A percentile compares a stretch with the other conserved stretches of the same genome.
phyloP scores from a whole-genome alignment of 176 grass and related monocot genomes.

The Puya raimondii region DNA sequence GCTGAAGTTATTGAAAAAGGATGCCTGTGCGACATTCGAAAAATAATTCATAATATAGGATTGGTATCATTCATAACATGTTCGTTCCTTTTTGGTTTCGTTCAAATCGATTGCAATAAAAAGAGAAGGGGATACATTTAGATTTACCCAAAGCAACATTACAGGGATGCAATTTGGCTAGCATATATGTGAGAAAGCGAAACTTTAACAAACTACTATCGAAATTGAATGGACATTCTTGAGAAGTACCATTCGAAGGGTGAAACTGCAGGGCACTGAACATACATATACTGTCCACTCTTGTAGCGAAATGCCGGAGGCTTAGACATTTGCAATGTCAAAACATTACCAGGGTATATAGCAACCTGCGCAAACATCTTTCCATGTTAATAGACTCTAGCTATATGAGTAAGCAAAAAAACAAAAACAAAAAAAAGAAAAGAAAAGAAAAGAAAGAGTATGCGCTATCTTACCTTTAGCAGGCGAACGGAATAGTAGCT shows the following conservation, averaged over 20 bases:
- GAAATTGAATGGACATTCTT: slow-evolving; percentile 6
- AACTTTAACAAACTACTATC: slow-evolving; percentile 1
- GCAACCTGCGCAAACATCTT: slow-evolving; percentile 44
- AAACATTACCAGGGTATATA: slow-evolving; percentile 94
- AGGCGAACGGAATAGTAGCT: slow-evolving; percentile 82
- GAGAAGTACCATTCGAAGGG: slow-evolving; percentile 85
- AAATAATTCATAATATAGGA: slow-evolving; percentile 15
- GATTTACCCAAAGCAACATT: too few species aligned
- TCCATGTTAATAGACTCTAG: neutral
- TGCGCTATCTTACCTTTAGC: slow-evolving; percentile 58
- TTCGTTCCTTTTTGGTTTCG: neutral
- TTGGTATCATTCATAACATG: slow-evolving; percentile 2
- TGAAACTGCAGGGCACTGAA: slow-evolving; percentile 86
- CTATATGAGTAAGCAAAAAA: neutral
- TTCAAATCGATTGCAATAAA: too few species aligned
- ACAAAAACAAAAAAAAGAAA: slow-evolving; percentile 8
- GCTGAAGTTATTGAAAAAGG: slow-evolving; percentile 98
- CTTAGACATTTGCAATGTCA: slow-evolving; percentile 94
- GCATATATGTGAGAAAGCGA: neutral
- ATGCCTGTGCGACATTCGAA: slow-evolving; percentile 50
- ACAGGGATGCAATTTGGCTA: too few species aligned
- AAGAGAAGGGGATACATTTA: too few species aligned
- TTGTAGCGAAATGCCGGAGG: slow-evolving; percentile 70
- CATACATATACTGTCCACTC: slow-evolving; percentile 98
- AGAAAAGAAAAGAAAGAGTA: slow-evolving; percentile 10